Evolutionary conservation across 179 eudicot species (phyloP).

Genomic region (Actinidia polygama): DNA sequence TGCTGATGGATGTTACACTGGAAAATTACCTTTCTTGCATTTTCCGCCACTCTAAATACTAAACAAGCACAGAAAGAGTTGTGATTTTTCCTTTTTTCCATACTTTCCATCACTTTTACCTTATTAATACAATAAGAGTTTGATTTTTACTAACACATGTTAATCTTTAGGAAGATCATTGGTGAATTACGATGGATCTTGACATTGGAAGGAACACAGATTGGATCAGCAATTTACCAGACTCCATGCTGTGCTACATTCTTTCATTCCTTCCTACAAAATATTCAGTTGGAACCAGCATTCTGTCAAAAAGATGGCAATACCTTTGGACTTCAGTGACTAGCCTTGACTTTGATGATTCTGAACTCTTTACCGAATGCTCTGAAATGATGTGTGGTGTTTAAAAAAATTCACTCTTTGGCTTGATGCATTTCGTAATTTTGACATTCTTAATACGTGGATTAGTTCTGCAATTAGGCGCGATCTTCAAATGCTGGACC

Average conservation of each 20-base stretch:
- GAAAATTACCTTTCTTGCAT: too few relatives aligned
- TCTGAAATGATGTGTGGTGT: neutral
- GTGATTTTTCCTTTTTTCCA: neutral
- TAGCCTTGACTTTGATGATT: slow-evolving; percentile 26
- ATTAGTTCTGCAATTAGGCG: neutral
- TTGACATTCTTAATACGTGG: slow-evolving; percentile 11
- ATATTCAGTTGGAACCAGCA: neutral
- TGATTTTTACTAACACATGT: neutral
- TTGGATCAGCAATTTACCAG: slow-evolving; percentile 38
- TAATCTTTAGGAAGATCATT: neutral
- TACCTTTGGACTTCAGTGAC: slow-evolving; percentile 33
- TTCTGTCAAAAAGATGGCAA: slow-evolving; percentile 40
- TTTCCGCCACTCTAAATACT: too few relatives aligned
- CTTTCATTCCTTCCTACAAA: slow-evolving; percentile 38
- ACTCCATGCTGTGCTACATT: slow-evolving; percentile 33
- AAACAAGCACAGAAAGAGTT: too few relatives aligned
- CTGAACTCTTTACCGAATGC: neutral
- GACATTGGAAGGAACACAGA: slow-evolving; percentile 17
- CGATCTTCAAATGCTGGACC: slow-evolving; percentile 17
- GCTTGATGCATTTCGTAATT: neutral
- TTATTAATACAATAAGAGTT: neutral
- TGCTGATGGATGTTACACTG: neutral
- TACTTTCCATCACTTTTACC: neutral
- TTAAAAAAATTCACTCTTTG: too few relatives aligned
- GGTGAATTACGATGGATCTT: neutral